Percentiles rank a stretch among this genome's conserved stretches.
Conservation (phyloP, 371 early-diverging fungal genomes). For the Lichtheimia ramosa region DNA sequence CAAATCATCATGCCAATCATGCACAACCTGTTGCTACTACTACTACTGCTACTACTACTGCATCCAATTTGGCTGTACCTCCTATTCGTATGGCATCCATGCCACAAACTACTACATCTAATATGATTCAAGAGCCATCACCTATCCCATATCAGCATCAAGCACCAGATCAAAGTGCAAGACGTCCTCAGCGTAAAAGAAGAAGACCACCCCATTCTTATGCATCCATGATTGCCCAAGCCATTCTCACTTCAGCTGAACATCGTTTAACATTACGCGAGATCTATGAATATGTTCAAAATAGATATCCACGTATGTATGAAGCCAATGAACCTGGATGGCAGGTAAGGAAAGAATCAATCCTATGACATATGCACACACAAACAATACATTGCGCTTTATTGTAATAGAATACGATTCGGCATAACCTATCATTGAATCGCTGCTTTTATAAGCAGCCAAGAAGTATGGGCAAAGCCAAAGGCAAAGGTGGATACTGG, state of each 20-base stretch:
- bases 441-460: constrained; percentile 67
- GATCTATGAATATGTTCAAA: constrained; percentile 64
- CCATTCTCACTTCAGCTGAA: constrained; percentile 45
- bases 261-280: constrained; percentile 59
- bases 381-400: background rate
- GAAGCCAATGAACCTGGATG: constrained; percentile 56
- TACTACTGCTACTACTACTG: too few relatives aligned
- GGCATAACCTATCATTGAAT: constrained; percentile 80
- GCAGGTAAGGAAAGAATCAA: constrained; percentile 19
- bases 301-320: constrained; percentile 56
- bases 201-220: constrained; percentile 68
- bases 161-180: background rate
- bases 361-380: background rate
- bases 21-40: too few relatives aligned
- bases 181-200: constrained; percentile 27
- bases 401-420: constrained; percentile 59
- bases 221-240: constrained; percentile 64
- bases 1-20: too few relatives aligned
- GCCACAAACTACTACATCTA: constrained; percentile 5
- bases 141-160: too few relatives aligned
- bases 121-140: too few relatives aligned
- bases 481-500: constrained; percentile 57
- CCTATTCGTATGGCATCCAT: background rate
- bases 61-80: constrained; percentile 3
- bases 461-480: constrained; percentile 43